Base-by-base conservation (phyloP, 1,139 yeast genomes). In the Meyerozyma smithsonii region DNA sequence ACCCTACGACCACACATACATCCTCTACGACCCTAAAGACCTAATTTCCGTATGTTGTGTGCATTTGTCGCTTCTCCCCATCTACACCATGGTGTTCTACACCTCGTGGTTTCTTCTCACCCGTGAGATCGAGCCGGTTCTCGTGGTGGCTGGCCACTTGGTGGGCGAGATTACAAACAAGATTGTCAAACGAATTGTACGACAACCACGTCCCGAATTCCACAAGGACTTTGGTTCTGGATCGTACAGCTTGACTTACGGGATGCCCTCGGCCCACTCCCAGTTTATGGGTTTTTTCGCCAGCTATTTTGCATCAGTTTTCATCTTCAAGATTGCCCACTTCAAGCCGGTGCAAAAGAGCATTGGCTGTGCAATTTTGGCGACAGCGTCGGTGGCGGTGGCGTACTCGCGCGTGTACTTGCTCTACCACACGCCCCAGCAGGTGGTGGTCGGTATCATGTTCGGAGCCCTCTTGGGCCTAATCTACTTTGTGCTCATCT, bases 201-300 rank as follows among this genome's bases (percentile, higher is more conserved):
- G 75, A 51, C 87, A 85, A 53, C 84, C 88, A 20, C 72, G 98
- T 41, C 98, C 98, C 0, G 67, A 73, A 5, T 68, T 67, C 51
- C 79, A 79, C 50, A 71, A 69, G 39, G 75, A 70, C 28, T 68
- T 73, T 53, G 67, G 80, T 47, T 41, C 70, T 47, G 66, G 75
- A 46, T 60, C 73, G 46, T 61, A 63, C 62, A 72, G 54, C 35
- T 68, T 81, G 39, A 84, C 87, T 2, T 88, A 84, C 58, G 98
- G 98, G 0, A 90, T 92, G 97, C 98, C 98, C 0, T 81, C 92
- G 41, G 96, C 97, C 2, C 98, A 92, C 60, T 81, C 96, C 0
- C 98, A 92, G 62, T 92, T 90, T 61, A 85, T 89, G 89, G 94
- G 95, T 1, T 92, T 81, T 59, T 81, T 84, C 52, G 77, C 83